Percentiles rank a stretch among this genome's conserved stretches.
These are phyloP conservation scores for Ascomycota sp. DNA, from an alignment of 2,329 filamentous ascomycete genomes.

Conservation along the genomic window DNA sequence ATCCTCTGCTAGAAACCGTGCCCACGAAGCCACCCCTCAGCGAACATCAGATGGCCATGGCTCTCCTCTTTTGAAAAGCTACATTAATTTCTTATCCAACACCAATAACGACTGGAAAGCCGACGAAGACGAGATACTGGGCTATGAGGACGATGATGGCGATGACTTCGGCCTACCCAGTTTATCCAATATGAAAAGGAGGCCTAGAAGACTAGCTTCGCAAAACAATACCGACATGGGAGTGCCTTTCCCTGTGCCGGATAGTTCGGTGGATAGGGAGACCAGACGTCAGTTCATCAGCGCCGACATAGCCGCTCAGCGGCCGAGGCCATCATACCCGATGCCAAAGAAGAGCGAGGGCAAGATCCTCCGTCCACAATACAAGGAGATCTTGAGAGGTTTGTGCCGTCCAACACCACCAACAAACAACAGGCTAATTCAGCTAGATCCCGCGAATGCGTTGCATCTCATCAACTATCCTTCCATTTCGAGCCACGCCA, in stretches of 20 bases:
- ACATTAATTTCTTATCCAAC: conserved; percentile 62
- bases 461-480: conserved; percentile 86
- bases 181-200: conserved; percentile 74
- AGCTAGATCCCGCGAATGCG: conserved; percentile 67
- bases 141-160: conserved; percentile 70
- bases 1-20: conserved; percentile 26
- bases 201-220: conserved; percentile 32
- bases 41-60: conserved; percentile 29
- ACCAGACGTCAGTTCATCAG: conserved; percentile 58
- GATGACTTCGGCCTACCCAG: conserved; percentile 93
- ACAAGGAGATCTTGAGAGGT: conserved; percentile 83
- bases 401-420: conserved; percentile 1
- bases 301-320: conserved; percentile 83
- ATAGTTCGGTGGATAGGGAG: conserved; percentile 16
- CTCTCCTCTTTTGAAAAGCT: conserved; percentile 51
- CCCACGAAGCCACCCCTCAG: conserved; percentile 35
- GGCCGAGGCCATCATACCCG: conserved; percentile 65
- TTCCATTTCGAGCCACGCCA: conserved; percentile 48
- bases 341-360: conserved; percentile 77
- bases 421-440: not conserved
- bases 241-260: conserved; percentile 14
- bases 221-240: conserved; percentile 14
- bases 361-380: conserved; percentile 90
- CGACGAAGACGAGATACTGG: conserved; percentile 57
- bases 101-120: conserved; percentile 68